Base-by-base conservation (phyloP, 129 eudicot species). In the Tagetes patula region DNA sequence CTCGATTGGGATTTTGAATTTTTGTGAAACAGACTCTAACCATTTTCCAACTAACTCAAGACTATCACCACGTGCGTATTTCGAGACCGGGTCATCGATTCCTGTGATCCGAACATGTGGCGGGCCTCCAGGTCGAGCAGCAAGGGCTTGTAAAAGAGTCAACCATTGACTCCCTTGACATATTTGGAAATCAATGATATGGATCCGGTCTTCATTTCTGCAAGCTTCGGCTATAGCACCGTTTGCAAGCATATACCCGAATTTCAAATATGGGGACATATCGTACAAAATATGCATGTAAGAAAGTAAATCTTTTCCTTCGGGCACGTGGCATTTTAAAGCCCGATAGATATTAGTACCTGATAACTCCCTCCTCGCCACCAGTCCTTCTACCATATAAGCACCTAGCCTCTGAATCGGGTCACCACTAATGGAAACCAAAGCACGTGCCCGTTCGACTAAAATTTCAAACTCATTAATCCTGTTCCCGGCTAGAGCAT, bases 371-470 rank as follows among this genome's bases (percentile, higher is more conserved):
- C 85, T 82, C 73, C 96, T 86, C 30, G 98, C 98, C 11, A 93
- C 83, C 64, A 93, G 76, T 43, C 98, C 95, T 66, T 93, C 98
- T 6, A 93, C 71, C 88, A 93, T 76, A 84, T 93, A 93, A 9
- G 98, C 98, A 32, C 98, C 96, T 20, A 93, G 91, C 37, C 98
- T 87, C 87, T 93, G 96, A 20, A 87, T 82, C 30, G 98, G 98
- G 73, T 89, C 96, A 6, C 98, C 98, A 11, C 70, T 79, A 7
- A 93, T 86, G 12, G 95, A 89, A 71, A 93, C 92, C 6, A 49
- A 75, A 11, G 77, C 77, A 37, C 86, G 73, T 5, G 92, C 90
- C 13, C 39, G 81, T 67, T 82, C 87, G 1, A 87, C 86, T 12
- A 89, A 50, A 59, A 38, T 73, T 20, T 85, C 95, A 37, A 93